Evolutionary conservation across 31 red algal genomes (phyloP).

Genomic region (Bonnemaisonia californica): DNA sequence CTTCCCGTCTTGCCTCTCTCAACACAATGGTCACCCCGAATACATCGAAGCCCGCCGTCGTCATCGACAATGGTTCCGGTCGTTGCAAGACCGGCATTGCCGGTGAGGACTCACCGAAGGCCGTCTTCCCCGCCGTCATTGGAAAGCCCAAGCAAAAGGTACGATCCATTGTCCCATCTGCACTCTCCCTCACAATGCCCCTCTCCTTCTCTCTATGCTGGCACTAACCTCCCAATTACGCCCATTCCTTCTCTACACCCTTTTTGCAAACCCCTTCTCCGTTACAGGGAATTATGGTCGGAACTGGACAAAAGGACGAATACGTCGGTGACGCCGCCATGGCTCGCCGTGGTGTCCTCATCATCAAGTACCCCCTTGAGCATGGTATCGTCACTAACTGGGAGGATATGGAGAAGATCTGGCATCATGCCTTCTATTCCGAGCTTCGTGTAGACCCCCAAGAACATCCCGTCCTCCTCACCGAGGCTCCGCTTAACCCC

Average conservation of each 20-base stretch:
- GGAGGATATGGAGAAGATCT: slow-evolving; percentile 99
- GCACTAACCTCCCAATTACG: background rate
- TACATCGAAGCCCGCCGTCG: slow-evolving; percentile 75
- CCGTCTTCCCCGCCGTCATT: slow-evolving; percentile 99
- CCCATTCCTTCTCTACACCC: background rate
- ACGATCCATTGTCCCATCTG: background rate
- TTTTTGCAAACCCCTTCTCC: background rate
- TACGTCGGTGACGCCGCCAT: slow-evolving; percentile 99
- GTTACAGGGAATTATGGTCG: slow-evolving; percentile 87
- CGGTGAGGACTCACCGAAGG: slow-evolving; percentile 97
- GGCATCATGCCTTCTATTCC: slow-evolving; percentile 99
- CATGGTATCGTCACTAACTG: slow-evolving; percentile 99
- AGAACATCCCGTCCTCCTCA: slow-evolving; percentile 96
- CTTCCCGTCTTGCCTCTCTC: background rate
- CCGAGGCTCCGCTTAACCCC: slow-evolving; percentile 99
- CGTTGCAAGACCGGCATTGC: slow-evolving; percentile 96
- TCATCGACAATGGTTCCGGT: slow-evolving; percentile 93
- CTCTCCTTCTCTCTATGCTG: background rate
- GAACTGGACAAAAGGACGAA: slow-evolving; percentile 96
- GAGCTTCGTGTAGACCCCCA: slow-evolving; percentile 97
- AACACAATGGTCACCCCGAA: background rate
- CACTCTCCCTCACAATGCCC: background rate
- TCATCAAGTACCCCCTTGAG: slow-evolving; percentile 99
- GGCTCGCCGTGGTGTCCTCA: slow-evolving; percentile 96
- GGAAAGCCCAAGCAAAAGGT: slow-evolving; percentile 97